Evolutionary conservation across 2,329 filamentous ascomycete species (phyloP).

Genomic region (Trichoderma sp.): DNA sequence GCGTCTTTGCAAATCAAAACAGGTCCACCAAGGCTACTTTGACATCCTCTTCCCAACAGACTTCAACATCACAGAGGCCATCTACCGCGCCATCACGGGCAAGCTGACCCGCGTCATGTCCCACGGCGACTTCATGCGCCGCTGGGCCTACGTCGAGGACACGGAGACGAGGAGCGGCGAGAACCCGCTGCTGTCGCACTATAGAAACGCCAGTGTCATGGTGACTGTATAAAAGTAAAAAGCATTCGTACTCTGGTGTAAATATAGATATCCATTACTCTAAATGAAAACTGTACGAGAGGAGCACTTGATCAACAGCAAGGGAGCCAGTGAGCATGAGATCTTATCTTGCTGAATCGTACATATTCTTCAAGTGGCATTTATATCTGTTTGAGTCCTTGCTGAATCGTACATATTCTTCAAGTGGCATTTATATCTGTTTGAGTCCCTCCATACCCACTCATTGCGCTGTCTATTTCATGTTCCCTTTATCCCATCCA

Average conservation of each 20-base stretch:
- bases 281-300: too few species aligned
- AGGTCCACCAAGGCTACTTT: constrained; percentile 98
- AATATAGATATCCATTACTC: constrained; percentile 28
- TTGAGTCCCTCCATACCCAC: neutral
- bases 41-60: constrained; percentile 98
- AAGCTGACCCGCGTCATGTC: constrained; percentile 82
- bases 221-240: constrained; percentile 66
- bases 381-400: too few species aligned
- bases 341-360: too few species aligned
- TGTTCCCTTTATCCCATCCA: neutral
- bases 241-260: neutral
- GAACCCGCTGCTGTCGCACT: constrained; percentile 90
- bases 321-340: too few species aligned
- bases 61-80: constrained; percentile 84
- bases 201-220: constrained; percentile 92
- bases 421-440: too few species aligned
- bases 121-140: constrained; percentile 87
- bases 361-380: too few species aligned
- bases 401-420: too few species aligned
- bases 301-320: too few species aligned
- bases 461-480: neutral
- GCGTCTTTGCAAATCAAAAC: neutral
- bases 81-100: constrained; percentile 91
- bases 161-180: constrained; percentile 88
- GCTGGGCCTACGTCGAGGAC: constrained; percentile 89